Conservation (phyloP, 2,329 filamentous ascomycete species). For the Apiospora saccharicola region DNA sequence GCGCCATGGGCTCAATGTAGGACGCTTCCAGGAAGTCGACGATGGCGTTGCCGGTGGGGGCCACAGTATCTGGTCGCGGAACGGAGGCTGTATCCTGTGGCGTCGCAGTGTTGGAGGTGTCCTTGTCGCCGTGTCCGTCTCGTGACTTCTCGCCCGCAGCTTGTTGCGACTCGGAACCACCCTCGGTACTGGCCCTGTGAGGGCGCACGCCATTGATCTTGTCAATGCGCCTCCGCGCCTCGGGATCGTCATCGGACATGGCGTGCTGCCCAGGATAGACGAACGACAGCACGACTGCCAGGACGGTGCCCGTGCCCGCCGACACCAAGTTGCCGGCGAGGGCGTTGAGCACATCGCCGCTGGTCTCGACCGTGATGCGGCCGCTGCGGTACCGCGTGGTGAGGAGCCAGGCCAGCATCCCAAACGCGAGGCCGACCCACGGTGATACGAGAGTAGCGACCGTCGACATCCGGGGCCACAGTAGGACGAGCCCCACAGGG, state of each 20-base stretch:
- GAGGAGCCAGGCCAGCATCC: conserved; percentile 47
- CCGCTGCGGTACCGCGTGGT: conserved; percentile 45
- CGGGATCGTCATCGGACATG: conserved; percentile 31
- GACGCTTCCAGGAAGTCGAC: conserved; percentile 49
- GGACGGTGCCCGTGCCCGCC: conserved; percentile 44
- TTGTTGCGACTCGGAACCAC: background rate
- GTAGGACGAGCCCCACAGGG: conserved; percentile 45
- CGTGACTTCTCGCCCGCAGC: background rate
- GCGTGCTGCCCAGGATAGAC: conserved; percentile 43
- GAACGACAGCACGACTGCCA: conserved; percentile 44
- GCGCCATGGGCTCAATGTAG: conserved; percentile 52
- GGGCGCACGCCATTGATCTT: conserved; percentile 41
- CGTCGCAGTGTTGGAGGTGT: background rate
- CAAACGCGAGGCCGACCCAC: conserved; percentile 43
- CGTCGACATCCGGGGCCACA: conserved; percentile 49
- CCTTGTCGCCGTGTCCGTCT: background rate
- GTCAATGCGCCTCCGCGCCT: conserved; percentile 36
- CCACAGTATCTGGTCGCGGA: conserved; percentile 34
- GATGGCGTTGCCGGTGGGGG: conserved; percentile 48
- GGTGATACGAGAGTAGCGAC: conserved; percentile 45
- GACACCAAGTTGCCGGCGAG: conserved; percentile 48
- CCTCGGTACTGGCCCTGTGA: conserved; percentile 29
- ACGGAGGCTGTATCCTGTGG: background rate
- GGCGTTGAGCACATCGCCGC: conserved; percentile 47
- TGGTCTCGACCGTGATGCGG: conserved; percentile 44